These are phyloP conservation scores for Coemansia erecta DNA, from an alignment of 192 early-diverging fungal genomes.

Conservation along the genomic window DNA sequence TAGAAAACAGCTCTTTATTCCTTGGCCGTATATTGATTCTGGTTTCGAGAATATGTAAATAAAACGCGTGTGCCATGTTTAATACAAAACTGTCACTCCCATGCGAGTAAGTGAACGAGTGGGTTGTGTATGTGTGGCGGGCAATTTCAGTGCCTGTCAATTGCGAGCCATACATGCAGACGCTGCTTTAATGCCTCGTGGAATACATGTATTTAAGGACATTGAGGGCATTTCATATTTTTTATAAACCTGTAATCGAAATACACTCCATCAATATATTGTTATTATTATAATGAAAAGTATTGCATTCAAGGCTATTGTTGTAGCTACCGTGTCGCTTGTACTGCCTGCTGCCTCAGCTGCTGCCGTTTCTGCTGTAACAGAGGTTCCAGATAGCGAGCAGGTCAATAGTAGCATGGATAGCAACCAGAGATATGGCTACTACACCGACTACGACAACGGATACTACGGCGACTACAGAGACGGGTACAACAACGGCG, in stretches of 20 bases:
- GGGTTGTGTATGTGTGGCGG: too few species aligned
- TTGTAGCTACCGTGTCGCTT: neutral
- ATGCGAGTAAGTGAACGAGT: too few species aligned
- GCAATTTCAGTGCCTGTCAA: too few species aligned
- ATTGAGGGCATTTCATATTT: neutral
- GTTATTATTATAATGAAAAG: neutral
- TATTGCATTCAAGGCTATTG: neutral
- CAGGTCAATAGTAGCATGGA: too few species aligned
- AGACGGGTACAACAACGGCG: neutral
- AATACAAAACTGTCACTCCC: too few species aligned
- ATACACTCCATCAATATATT: neutral
- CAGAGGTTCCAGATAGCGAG: too few species aligned
- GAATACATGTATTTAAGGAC: too few species aligned
- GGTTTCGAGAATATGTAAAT: neutral
- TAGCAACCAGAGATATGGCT: conserved; percentile 4
- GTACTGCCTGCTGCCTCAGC: too few species aligned
- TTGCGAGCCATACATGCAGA: too few species aligned
- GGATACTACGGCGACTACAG: neutral
- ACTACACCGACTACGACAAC: conserved; percentile 1
- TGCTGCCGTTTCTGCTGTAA: too few species aligned
- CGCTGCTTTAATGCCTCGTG: too few species aligned
- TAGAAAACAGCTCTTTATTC: conserved; percentile 4
- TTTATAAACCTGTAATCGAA: neutral
- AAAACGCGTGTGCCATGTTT: neutral
- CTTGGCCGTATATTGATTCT: neutral